Conservation (phyloP, 306 rosid species). For the Pterocarpus macrocarpus region DNA sequence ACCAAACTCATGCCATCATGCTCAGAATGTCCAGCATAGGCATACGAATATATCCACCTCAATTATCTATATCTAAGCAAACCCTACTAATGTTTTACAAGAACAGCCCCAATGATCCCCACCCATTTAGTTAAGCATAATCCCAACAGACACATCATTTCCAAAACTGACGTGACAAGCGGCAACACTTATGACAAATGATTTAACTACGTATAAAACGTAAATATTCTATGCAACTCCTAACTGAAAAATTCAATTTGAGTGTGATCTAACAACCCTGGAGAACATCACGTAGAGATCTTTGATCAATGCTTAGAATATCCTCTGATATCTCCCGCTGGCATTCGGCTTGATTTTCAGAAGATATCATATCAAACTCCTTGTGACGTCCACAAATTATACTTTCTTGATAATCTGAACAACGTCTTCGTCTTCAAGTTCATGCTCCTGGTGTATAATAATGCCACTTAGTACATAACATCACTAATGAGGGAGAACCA, state of each 20-base stretch:
- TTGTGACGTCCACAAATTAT: conserved; percentile 39
- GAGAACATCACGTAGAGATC: background rate
- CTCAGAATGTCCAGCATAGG: conserved; percentile 1
- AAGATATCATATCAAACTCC: conserved; percentile 24
- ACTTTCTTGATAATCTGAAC: conserved; percentile 97
- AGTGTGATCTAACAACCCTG: conserved; percentile 28
- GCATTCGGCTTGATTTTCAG: conserved; percentile 19
- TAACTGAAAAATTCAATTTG: conserved; percentile 33
- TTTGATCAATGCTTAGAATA: conserved; percentile 34
- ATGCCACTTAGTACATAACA: conserved; percentile 25
- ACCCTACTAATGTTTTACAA: conserved; percentile 21
- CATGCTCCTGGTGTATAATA: conserved; percentile 74
- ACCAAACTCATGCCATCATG: conserved; percentile 9
- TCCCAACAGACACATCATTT: conserved; percentile 8
- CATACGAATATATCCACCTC: conserved; percentile 3
- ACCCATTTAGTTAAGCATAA: background rate
- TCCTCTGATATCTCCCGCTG: conserved; percentile 10
- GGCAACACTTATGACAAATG: conserved; percentile 36
- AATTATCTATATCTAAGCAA: conserved; percentile 2
- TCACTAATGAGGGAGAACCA: conserved; percentile 9
- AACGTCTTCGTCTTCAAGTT: conserved; percentile 95
- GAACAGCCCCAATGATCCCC: conserved; percentile 20
- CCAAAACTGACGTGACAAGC: conserved; percentile 29
- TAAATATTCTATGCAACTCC: conserved; percentile 38
- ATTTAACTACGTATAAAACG: conserved; percentile 51